A percentile compares a stretch with the other conserved stretches of the same genome.
Conservation (phyloP, 306 rosid genomes). For the Gillenia trifoliata region DNA sequence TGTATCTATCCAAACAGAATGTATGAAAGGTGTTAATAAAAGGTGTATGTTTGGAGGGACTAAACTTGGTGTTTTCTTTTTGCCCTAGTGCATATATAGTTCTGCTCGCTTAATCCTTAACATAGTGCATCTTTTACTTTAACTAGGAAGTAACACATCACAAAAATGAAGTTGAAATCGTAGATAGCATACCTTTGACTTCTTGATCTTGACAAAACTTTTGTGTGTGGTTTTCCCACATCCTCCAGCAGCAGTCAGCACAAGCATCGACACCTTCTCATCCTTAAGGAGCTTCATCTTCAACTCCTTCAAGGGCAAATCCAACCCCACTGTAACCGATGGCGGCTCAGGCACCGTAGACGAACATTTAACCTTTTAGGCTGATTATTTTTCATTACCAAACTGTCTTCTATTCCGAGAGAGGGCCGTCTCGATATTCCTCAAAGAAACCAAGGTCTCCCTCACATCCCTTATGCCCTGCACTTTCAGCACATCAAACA, state of each 20-base stretch:
- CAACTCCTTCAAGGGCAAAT: slow-evolving; percentile 14
- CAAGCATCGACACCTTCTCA: slow-evolving; percentile 20
- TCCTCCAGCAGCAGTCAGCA: slow-evolving; percentile 44
- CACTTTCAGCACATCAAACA: neutral
- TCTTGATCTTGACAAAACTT: slow-evolving; percentile 42
- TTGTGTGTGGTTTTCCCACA: slow-evolving; percentile 51
- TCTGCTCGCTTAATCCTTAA: too few species aligned
- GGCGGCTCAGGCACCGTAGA: slow-evolving; percentile 37
- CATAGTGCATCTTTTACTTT: too few species aligned
- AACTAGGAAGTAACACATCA: neutral
- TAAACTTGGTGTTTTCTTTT: too few species aligned
- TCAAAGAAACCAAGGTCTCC: neutral
- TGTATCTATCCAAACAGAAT: slow-evolving; percentile 30
- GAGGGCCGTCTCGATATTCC: neutral
- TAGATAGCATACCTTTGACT: slow-evolving; percentile 32
- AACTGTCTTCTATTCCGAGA: neutral
- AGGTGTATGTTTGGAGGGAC: neutral
- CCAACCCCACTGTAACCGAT: slow-evolving; percentile 39
- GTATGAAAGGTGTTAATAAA: slow-evolving; percentile 3
- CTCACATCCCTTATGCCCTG: neutral
- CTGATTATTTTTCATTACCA: neutral
- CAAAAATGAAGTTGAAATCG: neutral
- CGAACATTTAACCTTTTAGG: neutral
- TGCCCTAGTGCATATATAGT: too few species aligned
- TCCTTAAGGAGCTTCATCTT: slow-evolving; percentile 33